Conservation (phyloP, 495 filamentous ascomycete species). For the Cercophora samala region DNA sequence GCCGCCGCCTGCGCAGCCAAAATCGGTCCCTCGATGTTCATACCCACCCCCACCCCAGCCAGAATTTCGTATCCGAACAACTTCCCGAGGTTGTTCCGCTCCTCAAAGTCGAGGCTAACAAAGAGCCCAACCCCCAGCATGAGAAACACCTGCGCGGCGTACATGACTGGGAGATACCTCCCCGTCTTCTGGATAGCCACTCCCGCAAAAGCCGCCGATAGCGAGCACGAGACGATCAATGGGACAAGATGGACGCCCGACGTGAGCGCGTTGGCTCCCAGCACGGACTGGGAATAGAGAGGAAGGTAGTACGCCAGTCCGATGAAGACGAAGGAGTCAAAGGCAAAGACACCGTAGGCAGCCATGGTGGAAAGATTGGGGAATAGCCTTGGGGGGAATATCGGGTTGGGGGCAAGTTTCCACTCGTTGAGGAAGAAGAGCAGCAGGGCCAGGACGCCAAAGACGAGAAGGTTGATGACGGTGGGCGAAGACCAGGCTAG, state of each 20-base stretch:
- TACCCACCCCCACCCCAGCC: conserved; percentile 61
- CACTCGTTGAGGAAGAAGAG: conserved; percentile 65
- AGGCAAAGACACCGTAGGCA: conserved; percentile 53
- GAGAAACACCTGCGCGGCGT: conserved; percentile 49
- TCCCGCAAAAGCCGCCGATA: conserved; percentile 58
- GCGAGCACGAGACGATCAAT: conserved; percentile 61
- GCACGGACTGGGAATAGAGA: conserved; percentile 69
- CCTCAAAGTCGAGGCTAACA: conserved; percentile 47
- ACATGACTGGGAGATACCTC: conserved; percentile 48
- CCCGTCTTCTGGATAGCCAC: conserved; percentile 68
- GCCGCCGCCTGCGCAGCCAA: conserved; percentile 69
- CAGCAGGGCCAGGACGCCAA: conserved; percentile 57
- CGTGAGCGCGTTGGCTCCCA: conserved; percentile 65
- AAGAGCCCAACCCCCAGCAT: conserved; percentile 60
- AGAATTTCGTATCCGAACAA: conserved; percentile 59
- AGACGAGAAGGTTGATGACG: conserved; percentile 71
- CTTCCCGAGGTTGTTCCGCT: conserved; percentile 44
- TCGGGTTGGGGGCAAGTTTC: conserved; percentile 65
- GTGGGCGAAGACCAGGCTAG: conserved; percentile 69
- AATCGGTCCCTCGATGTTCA: conserved; percentile 66
- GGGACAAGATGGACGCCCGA: conserved; percentile 75
- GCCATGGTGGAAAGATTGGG: conserved; percentile 55
- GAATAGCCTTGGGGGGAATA: conserved; percentile 70
- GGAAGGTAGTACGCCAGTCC: conserved; percentile 67
- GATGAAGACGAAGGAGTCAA: conserved; percentile 68